phyloP scores from a whole-genome alignment of 176 grass and related monocot species.

The Oryza punctata region DNA sequence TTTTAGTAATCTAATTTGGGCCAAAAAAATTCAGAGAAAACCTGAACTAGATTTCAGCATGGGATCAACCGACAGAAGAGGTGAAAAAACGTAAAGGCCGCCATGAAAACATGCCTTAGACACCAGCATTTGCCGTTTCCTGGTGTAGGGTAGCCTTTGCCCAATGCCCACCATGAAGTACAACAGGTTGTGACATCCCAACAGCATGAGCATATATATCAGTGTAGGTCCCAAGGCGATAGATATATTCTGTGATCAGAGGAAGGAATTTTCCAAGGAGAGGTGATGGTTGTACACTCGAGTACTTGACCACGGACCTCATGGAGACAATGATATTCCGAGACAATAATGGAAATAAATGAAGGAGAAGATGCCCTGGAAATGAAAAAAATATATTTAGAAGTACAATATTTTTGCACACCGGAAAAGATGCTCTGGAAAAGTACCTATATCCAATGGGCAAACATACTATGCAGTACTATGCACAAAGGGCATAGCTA shows the following conservation, averaged over 20 bases:
- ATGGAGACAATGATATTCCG: slow-evolving; percentile 29
- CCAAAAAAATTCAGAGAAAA: not conserved
- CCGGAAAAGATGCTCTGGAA: not conserved
- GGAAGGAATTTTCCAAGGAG: slow-evolving; percentile 16
- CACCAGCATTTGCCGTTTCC: slow-evolving; percentile 19
- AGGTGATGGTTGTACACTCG: slow-evolving; percentile 33
- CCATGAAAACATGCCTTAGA: slow-evolving; percentile 6
- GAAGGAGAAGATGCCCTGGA: not conserved
- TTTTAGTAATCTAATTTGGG: not conserved
- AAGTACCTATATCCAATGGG: not conserved
- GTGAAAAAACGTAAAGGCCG: not conserved
- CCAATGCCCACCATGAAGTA: not conserved
- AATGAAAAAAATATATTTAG: not conserved
- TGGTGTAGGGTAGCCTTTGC: not conserved
- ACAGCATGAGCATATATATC: slow-evolving; percentile 26
- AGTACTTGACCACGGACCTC: not conserved
- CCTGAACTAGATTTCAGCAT: not conserved
- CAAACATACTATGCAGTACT: not conserved
- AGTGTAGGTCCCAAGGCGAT: slow-evolving; percentile 21
- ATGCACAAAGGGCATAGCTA: not conserved
- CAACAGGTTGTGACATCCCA: not conserved
- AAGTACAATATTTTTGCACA: not conserved
- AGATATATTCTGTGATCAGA: slow-evolving; percentile 19
- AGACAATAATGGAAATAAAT: slow-evolving; percentile 3
- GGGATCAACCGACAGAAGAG: not conserved